These are phyloP conservation scores for Alternaria brassicae DNA, from an alignment of 2,329 filamentous ascomycete genomes.

Conservation along the genomic window DNA sequence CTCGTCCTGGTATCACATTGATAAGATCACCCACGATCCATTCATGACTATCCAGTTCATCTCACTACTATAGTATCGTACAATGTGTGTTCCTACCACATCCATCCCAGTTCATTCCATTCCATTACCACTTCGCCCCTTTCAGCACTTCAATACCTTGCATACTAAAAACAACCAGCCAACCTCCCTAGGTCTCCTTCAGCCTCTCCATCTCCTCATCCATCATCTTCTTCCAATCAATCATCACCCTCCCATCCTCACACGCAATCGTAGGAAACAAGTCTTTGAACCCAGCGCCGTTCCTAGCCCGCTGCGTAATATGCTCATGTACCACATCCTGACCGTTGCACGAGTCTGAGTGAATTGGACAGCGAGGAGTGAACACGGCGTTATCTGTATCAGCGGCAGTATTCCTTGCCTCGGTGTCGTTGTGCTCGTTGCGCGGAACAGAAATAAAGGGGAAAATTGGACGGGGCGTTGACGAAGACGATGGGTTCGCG, in stretches of 20 bases:
- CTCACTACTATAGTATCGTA: neutral
- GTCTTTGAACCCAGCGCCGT: conserved; percentile 23
- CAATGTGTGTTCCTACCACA: neutral
- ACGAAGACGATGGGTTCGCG: conserved; percentile 3
- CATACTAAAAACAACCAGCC: neutral
- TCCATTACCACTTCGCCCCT: neutral
- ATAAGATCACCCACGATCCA: neutral
- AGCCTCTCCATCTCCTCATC: conserved; percentile 25
- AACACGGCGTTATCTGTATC: neutral
- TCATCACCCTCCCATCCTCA: conserved; percentile 23
- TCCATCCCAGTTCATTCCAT: neutral
- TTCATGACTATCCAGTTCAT: neutral
- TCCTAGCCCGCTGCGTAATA: conserved; percentile 15
- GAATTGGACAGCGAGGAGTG: conserved; percentile 22
- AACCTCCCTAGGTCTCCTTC: neutral
- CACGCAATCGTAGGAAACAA: conserved; percentile 22
- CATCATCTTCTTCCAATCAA: conserved; percentile 35
- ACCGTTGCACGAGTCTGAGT: conserved; percentile 32
- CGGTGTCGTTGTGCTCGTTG: neutral
- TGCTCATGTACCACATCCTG: conserved; percentile 13
- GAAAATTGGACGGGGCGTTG: neutral
- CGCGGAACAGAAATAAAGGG: neutral
- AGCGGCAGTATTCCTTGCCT: neutral
- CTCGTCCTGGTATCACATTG: neutral
- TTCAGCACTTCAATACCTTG: neutral